Base-by-base conservation (phyloP, 2,329 filamentous ascomycete species). In the Pseudofabraea citricarpa region DNA sequence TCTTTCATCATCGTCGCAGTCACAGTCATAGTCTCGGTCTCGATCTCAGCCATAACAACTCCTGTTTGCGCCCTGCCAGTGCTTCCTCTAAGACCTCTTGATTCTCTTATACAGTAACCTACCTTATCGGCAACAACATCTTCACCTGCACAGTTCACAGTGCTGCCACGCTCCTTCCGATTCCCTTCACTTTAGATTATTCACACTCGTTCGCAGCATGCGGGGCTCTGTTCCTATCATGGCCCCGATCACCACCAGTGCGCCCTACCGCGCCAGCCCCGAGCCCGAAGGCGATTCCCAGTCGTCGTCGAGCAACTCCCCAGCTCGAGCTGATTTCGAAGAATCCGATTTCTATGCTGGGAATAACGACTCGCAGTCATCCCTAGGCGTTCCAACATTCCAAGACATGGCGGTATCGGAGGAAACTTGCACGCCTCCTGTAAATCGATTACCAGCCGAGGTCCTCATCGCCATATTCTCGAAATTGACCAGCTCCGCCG, bases 311-410 rank as follows among this genome's bases (percentile, higher is more conserved):
- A 86, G 83, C 45, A 87, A 84, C 60, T 90, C 86, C 1, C 85
- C 86, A 35, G 79, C 77, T 81, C 85, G 57, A 41, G 81, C 80
- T 61, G 85, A 89, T 60, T 89, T 94, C 66, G 86, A 90, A 60
- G 91, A 96, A 67, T 95, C 90, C 55, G 91, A 96, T 68, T 95
- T 93, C 66, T 93, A 93, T 65, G 84, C 86, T 62, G 79, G 77
- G 45, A 84, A 86, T 57, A 95, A 96, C 69, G 91, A 96, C 68
- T 96, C 91, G 4, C 79, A 93, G 63, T 96, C 91, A 1, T 96
- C 91, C 1, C 77, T 96, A 44, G 90, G 89, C 41, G 80, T 89
- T 24, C 85, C 86, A 36, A 85, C 85, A 47, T 76, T 89, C 46
- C 82, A 83, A 59, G 85, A 89, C 57, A 85, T 83, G 77, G 83